Conservation (phyloP, 768 basidiomycete genomes). For the Gelatoporia subvermispora region DNA sequence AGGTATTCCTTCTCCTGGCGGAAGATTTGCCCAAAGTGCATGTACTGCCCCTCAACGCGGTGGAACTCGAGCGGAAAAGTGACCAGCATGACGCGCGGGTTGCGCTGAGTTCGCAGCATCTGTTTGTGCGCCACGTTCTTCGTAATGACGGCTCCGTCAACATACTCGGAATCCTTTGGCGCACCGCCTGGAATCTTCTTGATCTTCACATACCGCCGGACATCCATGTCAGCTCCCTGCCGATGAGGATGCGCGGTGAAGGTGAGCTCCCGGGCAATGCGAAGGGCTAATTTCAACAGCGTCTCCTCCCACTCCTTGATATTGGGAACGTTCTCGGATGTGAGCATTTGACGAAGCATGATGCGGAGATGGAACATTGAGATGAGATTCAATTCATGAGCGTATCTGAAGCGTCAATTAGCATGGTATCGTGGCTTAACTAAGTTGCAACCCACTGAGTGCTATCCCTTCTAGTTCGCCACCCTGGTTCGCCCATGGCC, state of each 20-base stretch:
- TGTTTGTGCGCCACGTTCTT: conserved; percentile 97
- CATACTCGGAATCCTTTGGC: conserved; percentile 92
- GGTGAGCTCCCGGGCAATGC: conserved; percentile 80
- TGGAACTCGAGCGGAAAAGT: conserved; percentile 95
- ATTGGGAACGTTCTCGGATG: conserved; percentile 76
- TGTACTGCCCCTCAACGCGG: conserved; percentile 87
- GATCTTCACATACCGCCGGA: conserved; percentile 92
- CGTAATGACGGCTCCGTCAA: conserved; percentile 94
- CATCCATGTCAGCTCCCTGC: conserved; percentile 92
- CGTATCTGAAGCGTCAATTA: conserved; percentile 47
- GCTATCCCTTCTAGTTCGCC: conserved; percentile 85
- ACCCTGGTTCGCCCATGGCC: conserved; percentile 58
- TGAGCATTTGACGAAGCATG: conserved; percentile 90
- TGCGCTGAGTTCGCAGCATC: conserved; percentile 78
- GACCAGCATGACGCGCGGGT: conserved; percentile 93
- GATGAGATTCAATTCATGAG: conserved; percentile 76
- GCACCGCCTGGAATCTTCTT: conserved; percentile 96
- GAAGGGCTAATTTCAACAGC: conserved; percentile 74
- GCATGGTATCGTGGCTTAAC: background rate
- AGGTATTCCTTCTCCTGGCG: conserved; percentile 93
- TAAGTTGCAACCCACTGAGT: conserved; percentile 61
- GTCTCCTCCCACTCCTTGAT: conserved; percentile 85
- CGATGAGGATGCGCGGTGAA: conserved; percentile 67
- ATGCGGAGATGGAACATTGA: conserved; percentile 87
- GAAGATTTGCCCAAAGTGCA: conserved; percentile 86